Evolutionary conservation across 805 yeast genomes (phyloP), one percentile per base, ranked within the genome.

Genomic region (Saccharomycopsis fermentans): DNA sequence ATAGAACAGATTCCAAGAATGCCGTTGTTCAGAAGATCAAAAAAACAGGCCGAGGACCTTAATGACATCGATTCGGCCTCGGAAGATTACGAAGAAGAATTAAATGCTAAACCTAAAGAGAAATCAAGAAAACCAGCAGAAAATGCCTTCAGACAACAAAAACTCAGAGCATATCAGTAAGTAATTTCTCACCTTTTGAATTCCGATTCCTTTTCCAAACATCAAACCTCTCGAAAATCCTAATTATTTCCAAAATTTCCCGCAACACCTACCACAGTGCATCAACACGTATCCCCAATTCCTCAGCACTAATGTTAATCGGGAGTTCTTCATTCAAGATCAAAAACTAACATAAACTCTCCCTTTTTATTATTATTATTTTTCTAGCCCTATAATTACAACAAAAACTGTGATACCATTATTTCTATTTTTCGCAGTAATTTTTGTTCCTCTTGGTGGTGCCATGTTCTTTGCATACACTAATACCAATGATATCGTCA

Each of bases 381-480:
- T 16, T 43, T 11, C 8, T 47, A 58, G 61, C 26, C 99, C 98
- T 1, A 89, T 94, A 57, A 79, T 94, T 58, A 87, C 97, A 1
- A 97, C 98, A 16, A 84, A 84, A 64, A 84, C 95, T 17, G 97
- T 92, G 52, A 78, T 94, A 52, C 98, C 98, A 2, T 75, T 92
- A 55, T 76, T 94, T 58, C 77, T 90, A 54, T 63, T 86, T 26
- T 73, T 88, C 50, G 89, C 95, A 0, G 74, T 89, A 24, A 77
- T 94, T 4, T 90, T 91, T 72, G 88, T 94, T 1, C 97, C 97
- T 1, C 79, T 94, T 55, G 99, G 99, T 3, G 86, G 91, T 34
- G 95, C 89, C 16, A 79, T 94, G 58, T 71, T 90, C 32, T 80
- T 80, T 63, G 85, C 95, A n/a, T 80, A 90, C n/a, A 78, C 81